Evolutionary conservation across 2,329 filamentous ascomycete species (phyloP).

Genomic region (Curvularia lunata): DNA sequence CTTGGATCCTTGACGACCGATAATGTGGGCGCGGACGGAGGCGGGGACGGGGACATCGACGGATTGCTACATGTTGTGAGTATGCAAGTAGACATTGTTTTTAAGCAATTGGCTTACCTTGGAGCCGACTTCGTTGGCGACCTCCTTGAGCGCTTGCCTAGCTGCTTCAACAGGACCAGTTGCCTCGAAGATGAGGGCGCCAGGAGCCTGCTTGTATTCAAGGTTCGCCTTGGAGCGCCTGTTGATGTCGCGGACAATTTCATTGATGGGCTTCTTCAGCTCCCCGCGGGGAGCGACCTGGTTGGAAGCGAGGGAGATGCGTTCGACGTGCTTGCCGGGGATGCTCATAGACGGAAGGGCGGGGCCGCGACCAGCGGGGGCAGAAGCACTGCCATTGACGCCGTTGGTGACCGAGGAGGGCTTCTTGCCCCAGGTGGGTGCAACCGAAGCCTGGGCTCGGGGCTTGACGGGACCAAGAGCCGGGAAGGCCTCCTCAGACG

Average conservation of each 20-base stretch:
- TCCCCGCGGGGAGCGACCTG: constrained; percentile 78
- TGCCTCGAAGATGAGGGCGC: constrained; percentile 82
- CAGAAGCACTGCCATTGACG: constrained; percentile 60
- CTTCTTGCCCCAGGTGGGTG: constrained; percentile 80
- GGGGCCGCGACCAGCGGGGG: constrained; percentile 38
- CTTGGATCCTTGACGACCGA: constrained; percentile 86
- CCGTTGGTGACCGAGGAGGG: constrained; percentile 57
- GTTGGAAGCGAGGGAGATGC: constrained; percentile 73
- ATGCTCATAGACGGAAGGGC: constrained; percentile 71
- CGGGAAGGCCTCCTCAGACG: constrained; percentile 93
- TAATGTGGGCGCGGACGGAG: constrained; percentile 85
- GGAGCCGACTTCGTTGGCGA: constrained; percentile 84
- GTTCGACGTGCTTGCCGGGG: constrained; percentile 82
- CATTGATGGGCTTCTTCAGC: constrained; percentile 82
- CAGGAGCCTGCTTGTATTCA: constrained; percentile 74
- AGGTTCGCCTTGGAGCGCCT: constrained; percentile 87
- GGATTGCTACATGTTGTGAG: constrained; percentile 58
- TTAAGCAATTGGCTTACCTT: constrained; percentile 64
- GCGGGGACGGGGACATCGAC: constrained; percentile 81
- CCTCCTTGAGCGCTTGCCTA: constrained; percentile 85
- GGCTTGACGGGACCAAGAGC: constrained; percentile 79
- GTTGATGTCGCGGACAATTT: constrained; percentile 91
- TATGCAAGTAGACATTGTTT: background rate
- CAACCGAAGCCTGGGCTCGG: constrained; percentile 63
- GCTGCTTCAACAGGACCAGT: constrained; percentile 83